A percentile compares a stretch with the other conserved stretches of the same genome.
These are phyloP conservation scores for Alternaria gansuensis DNA, from an alignment of 2,329 filamentous ascomycete genomes.

Conservation along the genomic window DNA sequence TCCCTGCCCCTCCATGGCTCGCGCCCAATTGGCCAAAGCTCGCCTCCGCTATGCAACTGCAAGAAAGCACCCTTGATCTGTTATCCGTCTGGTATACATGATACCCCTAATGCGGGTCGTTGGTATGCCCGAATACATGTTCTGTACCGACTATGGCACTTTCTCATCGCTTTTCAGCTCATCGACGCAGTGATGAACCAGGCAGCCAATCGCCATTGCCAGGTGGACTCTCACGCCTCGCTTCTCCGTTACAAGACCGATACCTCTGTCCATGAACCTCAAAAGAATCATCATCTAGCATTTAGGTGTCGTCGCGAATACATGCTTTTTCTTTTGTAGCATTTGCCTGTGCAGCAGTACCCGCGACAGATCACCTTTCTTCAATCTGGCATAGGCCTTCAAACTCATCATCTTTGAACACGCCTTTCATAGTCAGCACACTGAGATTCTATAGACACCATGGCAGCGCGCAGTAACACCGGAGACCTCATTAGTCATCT, in stretches of 20 bases:
- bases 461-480: slow-evolving; percentile 31
- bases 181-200: background rate
- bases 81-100: background rate
- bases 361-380: slow-evolving; percentile 1
- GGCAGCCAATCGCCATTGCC: slow-evolving; percentile 17
- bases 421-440: background rate
- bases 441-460: slow-evolving; percentile 15
- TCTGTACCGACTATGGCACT: background rate
- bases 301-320: background rate
- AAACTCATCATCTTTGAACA: background rate
- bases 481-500: slow-evolving; percentile 53
- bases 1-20: slow-evolving; percentile 22
- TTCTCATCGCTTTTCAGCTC: background rate
- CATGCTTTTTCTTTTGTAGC: slow-evolving; percentile 4
- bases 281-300: background rate
- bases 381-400: slow-evolving; percentile 4
- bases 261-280: background rate
- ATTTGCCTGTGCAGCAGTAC: background rate
- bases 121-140: background rate
- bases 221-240: slow-evolving; percentile 14
- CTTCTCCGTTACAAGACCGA: slow-evolving; percentile 7
- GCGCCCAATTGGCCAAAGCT: slow-evolving; percentile 22
- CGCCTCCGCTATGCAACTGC: slow-evolving; percentile 7
- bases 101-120: background rate
- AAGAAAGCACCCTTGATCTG: slow-evolving; percentile 4